These are phyloP conservation scores for Sugiyamaella castrensis DNA, from an alignment of 1,139 yeast species.

Conservation along the genomic window DNA sequence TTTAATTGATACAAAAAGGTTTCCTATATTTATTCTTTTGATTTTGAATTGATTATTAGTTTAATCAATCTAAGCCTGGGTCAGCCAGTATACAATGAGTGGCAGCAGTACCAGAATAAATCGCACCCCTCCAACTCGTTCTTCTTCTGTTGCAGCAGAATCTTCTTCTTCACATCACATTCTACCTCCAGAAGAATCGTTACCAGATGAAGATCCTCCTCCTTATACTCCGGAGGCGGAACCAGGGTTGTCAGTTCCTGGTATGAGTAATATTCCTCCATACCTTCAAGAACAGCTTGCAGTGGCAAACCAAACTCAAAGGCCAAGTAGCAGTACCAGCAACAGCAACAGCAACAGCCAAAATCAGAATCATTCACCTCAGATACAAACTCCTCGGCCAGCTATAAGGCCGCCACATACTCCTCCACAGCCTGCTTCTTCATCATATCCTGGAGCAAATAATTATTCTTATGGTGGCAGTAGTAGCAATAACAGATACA, in stretches of 20 bases:
- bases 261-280: slow-evolving; percentile 15
- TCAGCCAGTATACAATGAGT: too few species aligned
- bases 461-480: slow-evolving; percentile 5
- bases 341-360: not conserved
- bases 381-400: slow-evolving; percentile 22
- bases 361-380: slow-evolving; percentile 16
- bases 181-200: slow-evolving; percentile 22
- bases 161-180: slow-evolving; percentile 3
- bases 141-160: not conserved
- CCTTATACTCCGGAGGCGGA: slow-evolving; percentile 28
- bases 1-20: too few species aligned
- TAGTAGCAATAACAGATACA: not conserved
- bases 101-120: too few species aligned
- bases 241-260: slow-evolving; percentile 18
- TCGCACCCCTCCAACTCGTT: too few species aligned
- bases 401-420: slow-evolving; percentile 3
- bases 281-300: slow-evolving; percentile 5
- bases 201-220: slow-evolving; percentile 30
- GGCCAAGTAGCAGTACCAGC: not conserved
- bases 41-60: too few species aligned
- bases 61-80: too few species aligned
- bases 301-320: not conserved
- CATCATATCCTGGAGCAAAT: slow-evolving; percentile 6
- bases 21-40: too few species aligned
- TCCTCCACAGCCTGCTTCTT: slow-evolving; percentile 10